A percentile compares a stretch with the other conserved stretches of the same genome.
These are phyloP conservation scores for Phyllosticta citribraziliensis DNA, from an alignment of 2,329 filamentous ascomycete genomes.

Conservation along the genomic window DNA sequence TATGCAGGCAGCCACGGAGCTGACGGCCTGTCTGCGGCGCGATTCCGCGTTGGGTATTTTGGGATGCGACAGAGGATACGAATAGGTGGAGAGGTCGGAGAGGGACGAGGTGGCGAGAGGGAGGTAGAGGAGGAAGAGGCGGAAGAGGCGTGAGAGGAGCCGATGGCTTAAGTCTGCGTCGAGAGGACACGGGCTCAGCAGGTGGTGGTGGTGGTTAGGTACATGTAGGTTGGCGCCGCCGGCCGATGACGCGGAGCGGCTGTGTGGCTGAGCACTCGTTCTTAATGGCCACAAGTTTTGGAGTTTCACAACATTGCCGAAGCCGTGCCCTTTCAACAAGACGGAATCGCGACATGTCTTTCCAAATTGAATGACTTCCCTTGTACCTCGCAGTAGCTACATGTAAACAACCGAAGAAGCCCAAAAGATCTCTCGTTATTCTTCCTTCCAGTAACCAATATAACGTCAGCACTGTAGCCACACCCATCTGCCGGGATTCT, in stretches of 20 bases:
- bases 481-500: neutral
- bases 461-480: neutral
- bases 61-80: neutral
- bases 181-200: neutral
- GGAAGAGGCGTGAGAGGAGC: neutral
- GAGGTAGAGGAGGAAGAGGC: neutral
- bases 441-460: too few relatives aligned
- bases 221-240: neutral
- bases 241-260: neutral
- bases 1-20: slow-evolving; percentile 2
- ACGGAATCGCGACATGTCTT: neutral
- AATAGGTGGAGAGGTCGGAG: neutral
- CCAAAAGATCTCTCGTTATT: too few relatives aligned
- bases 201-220: neutral
- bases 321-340: neutral
- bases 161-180: neutral
- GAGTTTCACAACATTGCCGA: neutral
- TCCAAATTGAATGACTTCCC: neutral
- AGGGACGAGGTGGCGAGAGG: neutral
- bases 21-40: slow-evolving; percentile 1
- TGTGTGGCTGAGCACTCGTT: neutral
- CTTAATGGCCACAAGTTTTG: neutral
- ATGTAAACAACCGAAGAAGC: too few relatives aligned
- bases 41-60: neutral
- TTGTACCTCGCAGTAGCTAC: too few relatives aligned